phyloP scores from a whole-genome alignment of 2,329 filamentous ascomycete genomes.

The Penicillium sp. region DNA sequence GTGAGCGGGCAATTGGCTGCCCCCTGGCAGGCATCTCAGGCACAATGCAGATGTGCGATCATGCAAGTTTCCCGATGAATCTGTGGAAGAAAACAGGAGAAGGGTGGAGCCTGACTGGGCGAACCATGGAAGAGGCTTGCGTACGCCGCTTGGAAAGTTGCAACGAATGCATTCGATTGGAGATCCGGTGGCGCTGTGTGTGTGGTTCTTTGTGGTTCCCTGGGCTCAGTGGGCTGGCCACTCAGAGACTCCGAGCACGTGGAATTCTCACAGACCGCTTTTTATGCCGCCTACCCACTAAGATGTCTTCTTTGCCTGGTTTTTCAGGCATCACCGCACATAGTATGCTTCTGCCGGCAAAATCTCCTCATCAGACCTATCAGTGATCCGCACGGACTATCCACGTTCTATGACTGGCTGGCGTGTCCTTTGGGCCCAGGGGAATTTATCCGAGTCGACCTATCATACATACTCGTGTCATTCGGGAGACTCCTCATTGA shows the following conservation, averaged over 20 bases:
- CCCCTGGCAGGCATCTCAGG: slow-evolving; percentile 18
- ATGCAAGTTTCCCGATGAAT: neutral
- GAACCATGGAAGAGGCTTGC: slow-evolving; percentile 2
- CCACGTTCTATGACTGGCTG: neutral
- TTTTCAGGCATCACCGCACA: neutral
- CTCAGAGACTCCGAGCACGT: neutral
- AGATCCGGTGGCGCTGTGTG: neutral
- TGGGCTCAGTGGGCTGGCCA: neutral
- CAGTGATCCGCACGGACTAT: neutral
- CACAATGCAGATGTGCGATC: neutral
- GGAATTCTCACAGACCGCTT: neutral
- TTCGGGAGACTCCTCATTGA: neutral
- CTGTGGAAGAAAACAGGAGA: slow-evolving; percentile 1
- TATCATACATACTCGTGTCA: neutral
- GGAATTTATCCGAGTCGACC: neutral
- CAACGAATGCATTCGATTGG: slow-evolving; percentile 6
- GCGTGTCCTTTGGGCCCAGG: neutral
- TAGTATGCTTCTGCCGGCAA: neutral
- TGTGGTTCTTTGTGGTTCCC: neutral
- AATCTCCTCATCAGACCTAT: neutral
- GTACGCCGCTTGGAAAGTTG: neutral
- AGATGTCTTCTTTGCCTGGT: too few relatives aligned
- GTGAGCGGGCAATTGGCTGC: slow-evolving; percentile 12
- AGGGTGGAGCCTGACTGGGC: slow-evolving; percentile 3
- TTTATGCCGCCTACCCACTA: neutral